Base-by-base conservation (phyloP, 768 basidiomycete species). In the Boletus rex-veris region DNA sequence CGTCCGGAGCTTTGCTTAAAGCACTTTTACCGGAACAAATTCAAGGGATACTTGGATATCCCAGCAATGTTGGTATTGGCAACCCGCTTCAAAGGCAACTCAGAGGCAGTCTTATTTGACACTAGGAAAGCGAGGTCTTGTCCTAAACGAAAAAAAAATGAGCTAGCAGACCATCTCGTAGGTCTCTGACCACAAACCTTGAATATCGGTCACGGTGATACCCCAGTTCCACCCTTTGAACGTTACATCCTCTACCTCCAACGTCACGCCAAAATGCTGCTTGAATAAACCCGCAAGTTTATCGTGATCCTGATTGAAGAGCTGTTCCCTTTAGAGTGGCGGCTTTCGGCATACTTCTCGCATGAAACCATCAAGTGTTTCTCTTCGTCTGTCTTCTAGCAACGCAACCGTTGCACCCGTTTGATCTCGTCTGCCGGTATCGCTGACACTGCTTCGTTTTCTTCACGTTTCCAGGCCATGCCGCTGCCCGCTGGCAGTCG, bases 191-290 rank as follows among this genome's bases (percentile, higher is more conserved):
- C 15, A 46, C 77, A 51, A 57, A 92, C 96, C 92, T 80, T 92
- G 89, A 58, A 98, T 91, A 65, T 96, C 92, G 3, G n/a, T n/a
- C n/a, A n/a, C n/a, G n/a, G 92, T 90, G 30, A 87, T 82, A 5
- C 97, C 97, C 97, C 97, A 98, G 69, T 99, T 98, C 93, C 92
- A 98, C 1, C 97, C 97, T 67, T 91, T 94, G 68, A 95, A 83
- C 12, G 90, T 86, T n/a, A 85, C 78, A 60, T 99, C 97, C 68
- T 85, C 86, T 5, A 80, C 80, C 68, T 98, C 97, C 21, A 98
- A 76, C 4, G 88, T 83, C 53, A 96, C 76, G 40, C 80, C 82
- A 73, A 93, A 98, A 71, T 93, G 84, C 57, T 89, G 90, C 72
- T 96, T 95, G 59, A 97, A 72, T 41, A 95, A 68, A 48, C 80